Evolutionary conservation across 257 asterid genomes (phyloP), one percentile per base, ranked within the genome.

Genomic region (Solanum rostratum): DNA sequence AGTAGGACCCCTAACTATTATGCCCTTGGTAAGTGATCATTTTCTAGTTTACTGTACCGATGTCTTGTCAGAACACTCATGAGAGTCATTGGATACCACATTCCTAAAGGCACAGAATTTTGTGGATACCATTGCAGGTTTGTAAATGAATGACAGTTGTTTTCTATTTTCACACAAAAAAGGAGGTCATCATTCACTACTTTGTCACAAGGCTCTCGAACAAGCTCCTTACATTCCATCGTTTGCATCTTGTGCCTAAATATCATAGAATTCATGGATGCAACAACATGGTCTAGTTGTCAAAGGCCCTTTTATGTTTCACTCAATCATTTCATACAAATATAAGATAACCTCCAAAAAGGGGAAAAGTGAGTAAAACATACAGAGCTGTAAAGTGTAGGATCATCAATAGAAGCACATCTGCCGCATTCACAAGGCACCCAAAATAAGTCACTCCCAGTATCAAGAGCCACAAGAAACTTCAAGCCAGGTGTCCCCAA

Each of bases 361-460:
- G 33, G 16, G 59, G 20, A 20, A 43, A 24, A 80, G 70, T n/a
- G 30, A 57, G 65, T 3, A 43, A 73, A 84, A 88, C 91, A 85
- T 90, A 93, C 98, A 84, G 92, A 87, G 74, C 74, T 80, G 86
- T 80, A 87, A 78, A 95, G 90, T 11, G 94, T 87, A 87, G 90
- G 89, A 43, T 89, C 92, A 41, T 88, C 88, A 54, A 79, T 86
- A 11, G 96, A 88, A 16, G 95, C 89, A 84, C 98, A 95, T 82
- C 87, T 85, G 68, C 87, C 85, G 85, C 97, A 95, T 10, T 85
- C 88, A 73, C 98, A 95, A 20, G 98, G 98, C 54, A 94, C 93
- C 98, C 98, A 95, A 85, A 94, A 94, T 73, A 95, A 83, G 86
- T 94, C 95, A 86, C 98, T 95, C 84, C 98, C 97, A 1, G 98